Evolutionary conservation across 1,284 basidiomycete species (phyloP), one percentile per base, ranked within the genome.

Genomic region (Tilletia indica): DNA sequence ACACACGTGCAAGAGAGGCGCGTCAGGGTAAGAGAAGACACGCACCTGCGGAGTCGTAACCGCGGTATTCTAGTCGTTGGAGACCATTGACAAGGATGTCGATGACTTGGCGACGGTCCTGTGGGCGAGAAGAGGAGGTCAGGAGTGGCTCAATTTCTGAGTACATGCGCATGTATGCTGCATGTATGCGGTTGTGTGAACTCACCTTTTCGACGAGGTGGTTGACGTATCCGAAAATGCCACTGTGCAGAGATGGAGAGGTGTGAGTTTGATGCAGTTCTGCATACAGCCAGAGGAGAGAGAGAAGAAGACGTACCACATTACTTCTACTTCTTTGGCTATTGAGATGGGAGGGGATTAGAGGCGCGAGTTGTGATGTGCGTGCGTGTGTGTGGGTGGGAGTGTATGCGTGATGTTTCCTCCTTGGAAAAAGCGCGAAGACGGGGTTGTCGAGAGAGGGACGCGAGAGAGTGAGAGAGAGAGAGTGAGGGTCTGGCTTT

Each of bases 21-120:
- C 21, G 42, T 45, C 42, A 45, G 42, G 42, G 42, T 14, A 45
- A 45, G 42, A 14, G 42, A 45, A 45, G 42, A 14, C n/a, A 19
- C 51, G 51, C 16, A 54, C 88, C 88, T 12, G 97, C 97, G 81
- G 92, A 94, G 86, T 99, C 97, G 85, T 99, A 98, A 68, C 97
- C 95, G 85, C 97, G 92, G 87, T 99, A 99, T 85, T 99, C 97
- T 81, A 98, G 91, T 75, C 97, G 91, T 68, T 93, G 91, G 74
- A 99, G 91, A 78, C 95, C 97, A 77, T 92, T 93, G 85, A 91
- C 90, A 71, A 99, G 90, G 74, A 94, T 91, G 81, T 99, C 94
- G 78, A 97, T 91, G 79, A 98, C 89, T 80, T 93, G 91, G 85
- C 93, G 91, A 83, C 97, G 93, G 85, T 92, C 91, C 93, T 95